Evolutionary conservation across 805 yeast genomes (phyloP).

Genomic region (Grigorovia yakushimaensis): DNA sequence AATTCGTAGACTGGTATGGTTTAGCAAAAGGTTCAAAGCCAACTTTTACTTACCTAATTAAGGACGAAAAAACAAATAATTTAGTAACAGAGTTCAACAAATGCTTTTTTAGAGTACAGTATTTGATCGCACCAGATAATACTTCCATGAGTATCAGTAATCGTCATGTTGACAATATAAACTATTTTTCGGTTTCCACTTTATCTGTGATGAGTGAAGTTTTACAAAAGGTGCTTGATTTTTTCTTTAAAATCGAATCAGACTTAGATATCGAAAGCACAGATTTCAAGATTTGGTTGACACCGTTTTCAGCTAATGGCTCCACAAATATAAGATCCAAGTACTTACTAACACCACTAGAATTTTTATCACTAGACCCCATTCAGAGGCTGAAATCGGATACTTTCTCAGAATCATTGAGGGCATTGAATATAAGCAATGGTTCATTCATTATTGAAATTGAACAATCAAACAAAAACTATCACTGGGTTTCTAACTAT

Average conservation of each 20-base stretch:
- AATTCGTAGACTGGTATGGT: slow-evolving; percentile 48
- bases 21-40: slow-evolving; percentile 31
- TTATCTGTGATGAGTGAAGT: slow-evolving; percentile 25
- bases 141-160: slow-evolving; percentile 5
- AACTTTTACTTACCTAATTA: slow-evolving; percentile 30
- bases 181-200: slow-evolving; percentile 28
- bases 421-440: slow-evolving; percentile 12
- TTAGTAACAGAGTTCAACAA: slow-evolving; percentile 29
- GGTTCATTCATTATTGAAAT: slow-evolving; percentile 30
- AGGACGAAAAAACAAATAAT: slow-evolving; percentile 19
- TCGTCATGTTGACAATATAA: slow-evolving; percentile 11
- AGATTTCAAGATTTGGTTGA: slow-evolving; percentile 18
- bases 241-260: slow-evolving; percentile 17
- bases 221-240: slow-evolving; percentile 11
- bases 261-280: slow-evolving; percentile 9
- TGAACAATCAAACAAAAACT: slow-evolving; percentile 16
- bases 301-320: slow-evolving; percentile 9
- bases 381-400: slow-evolving; percentile 20
- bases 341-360: slow-evolving; percentile 21
- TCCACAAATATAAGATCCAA: slow-evolving; percentile 4
- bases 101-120: slow-evolving; percentile 31
- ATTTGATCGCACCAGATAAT: slow-evolving; percentile 16
- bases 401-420: slow-evolving; percentile 10
- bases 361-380: slow-evolving; percentile 20
- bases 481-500: slow-evolving; percentile 33